These are phyloP conservation scores for Backusella mclennaniae DNA, from an alignment of 192 early-diverging fungal genomes.

Conservation along the genomic window DNA sequence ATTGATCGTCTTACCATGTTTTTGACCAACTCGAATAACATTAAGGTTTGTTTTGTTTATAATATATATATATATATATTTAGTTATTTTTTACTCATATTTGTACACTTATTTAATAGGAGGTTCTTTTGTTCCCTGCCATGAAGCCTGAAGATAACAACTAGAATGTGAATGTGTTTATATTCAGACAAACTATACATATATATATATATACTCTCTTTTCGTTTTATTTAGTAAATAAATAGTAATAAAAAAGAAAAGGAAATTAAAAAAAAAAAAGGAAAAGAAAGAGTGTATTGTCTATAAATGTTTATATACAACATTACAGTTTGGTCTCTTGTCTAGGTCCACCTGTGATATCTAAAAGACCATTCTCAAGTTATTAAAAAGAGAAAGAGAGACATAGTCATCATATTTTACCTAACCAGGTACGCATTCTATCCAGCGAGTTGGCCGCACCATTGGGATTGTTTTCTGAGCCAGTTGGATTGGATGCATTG, in stretches of 20 bases:
- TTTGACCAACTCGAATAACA: constrained; percentile 97
- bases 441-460: neutral
- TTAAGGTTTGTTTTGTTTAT: constrained; percentile 55
- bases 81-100: neutral
- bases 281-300: too few relatives aligned
- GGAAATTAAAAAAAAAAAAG: neutral
- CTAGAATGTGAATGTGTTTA: constrained; percentile 9
- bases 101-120: neutral
- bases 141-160: constrained; percentile 66
- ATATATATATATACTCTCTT: neutral
- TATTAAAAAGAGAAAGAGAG: too few relatives aligned
- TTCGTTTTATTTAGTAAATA: neutral
- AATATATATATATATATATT: neutral
- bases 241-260: neutral
- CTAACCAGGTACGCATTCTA: constrained; percentile 4
- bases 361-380: constrained; percentile 1
- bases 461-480: neutral
- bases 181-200: neutral
- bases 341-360: constrained; percentile 18
- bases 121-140: constrained; percentile 60
- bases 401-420: neutral
- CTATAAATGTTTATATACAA: too few relatives aligned
- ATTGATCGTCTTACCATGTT: constrained; percentile 98
- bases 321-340: constrained; percentile 35
- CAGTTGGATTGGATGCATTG: neutral